Base-by-base conservation (phyloP, 2,329 filamentous ascomycete genomes). In the Sphaerulina musiva region DNA sequence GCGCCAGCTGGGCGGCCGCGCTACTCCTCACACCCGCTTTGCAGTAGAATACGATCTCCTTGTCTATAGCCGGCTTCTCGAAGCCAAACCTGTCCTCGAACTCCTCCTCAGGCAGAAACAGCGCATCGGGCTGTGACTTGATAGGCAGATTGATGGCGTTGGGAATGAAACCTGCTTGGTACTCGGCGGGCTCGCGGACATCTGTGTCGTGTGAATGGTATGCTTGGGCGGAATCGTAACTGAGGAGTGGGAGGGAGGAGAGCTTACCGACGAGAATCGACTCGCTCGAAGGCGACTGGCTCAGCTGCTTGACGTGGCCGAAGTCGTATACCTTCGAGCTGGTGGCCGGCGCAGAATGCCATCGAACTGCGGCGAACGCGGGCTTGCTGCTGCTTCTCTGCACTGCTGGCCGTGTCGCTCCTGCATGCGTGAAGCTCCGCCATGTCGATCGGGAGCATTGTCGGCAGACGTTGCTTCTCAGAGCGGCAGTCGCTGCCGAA, bases 51-150 rank as follows among this genome's bases (percentile, higher is more conserved):
- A 97, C 78, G 11, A 95, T 64, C 56, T 75, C 70, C 46, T 69
- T 65, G 43, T 81, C 76, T 56, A 74, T 75, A 2, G 65, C 64
- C 0, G 85, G 91, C 57, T 88, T 86, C 55, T 78, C 73, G 66
- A 87, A 95, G 3, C 89, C 91, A 71, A 89, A 91, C 12, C 85
- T 75, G 56, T 89, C 87, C 67, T 87, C 80, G 67, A 97, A 97
- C 59, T 95, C 90, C 10, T 88, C 86, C 0, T 79, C 76, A 0
- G 78, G 69, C 6, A 96, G 78, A 70, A 90, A 86, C 65, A 95
- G 84, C 55, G 85, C 85, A 70, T 96, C 90, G 1, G 90, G 84
- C 41, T 83, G 79, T 5, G 84, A 85, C 6, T 78, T 80, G 59
- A 97, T 78, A 48, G 93, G 92, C 46, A 98, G 81, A 74, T 92